Conservation (phyloP, 2,329 filamentous ascomycete species). For the Alternaria longipes region DNA sequence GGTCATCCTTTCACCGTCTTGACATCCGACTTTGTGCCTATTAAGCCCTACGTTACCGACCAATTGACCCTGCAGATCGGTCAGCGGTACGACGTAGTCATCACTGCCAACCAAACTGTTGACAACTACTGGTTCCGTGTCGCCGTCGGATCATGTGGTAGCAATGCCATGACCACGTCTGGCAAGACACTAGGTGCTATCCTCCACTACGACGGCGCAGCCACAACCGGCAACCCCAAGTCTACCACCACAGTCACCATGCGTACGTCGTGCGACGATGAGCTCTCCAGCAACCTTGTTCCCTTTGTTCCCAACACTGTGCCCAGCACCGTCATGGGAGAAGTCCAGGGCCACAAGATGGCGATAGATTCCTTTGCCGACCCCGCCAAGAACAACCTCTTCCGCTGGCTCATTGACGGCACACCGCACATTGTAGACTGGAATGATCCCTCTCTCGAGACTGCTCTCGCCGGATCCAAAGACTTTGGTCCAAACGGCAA, state of each 20-base stretch:
- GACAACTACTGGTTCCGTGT: slow-evolving; percentile 60
- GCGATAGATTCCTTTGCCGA: slow-evolving; percentile 42
- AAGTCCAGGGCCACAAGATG: slow-evolving; percentile 38
- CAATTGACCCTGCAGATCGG: slow-evolving; percentile 45
- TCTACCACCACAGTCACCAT: slow-evolving; percentile 42
- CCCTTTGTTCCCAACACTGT: slow-evolving; percentile 55
- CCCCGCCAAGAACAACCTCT: slow-evolving; percentile 49
- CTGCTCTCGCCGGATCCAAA: slow-evolving; percentile 48
- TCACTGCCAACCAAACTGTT: slow-evolving; percentile 55
- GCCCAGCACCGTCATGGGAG: slow-evolving; percentile 44
- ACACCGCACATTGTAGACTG: slow-evolving; percentile 53
- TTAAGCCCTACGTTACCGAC: slow-evolving; percentile 50
- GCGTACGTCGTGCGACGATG: slow-evolving; percentile 52
- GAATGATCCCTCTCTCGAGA: slow-evolving; percentile 56
- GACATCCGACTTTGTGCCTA: slow-evolving; percentile 55
- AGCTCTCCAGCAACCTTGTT: slow-evolving; percentile 42
- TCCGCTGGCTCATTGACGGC: slow-evolving; percentile 56
- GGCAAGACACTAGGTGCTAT: slow-evolving; percentile 50
- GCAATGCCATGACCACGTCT: slow-evolving; percentile 39
- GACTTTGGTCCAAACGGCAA: slow-evolving; percentile 40
- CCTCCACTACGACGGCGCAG: slow-evolving; percentile 50
- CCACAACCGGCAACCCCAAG: slow-evolving; percentile 46
- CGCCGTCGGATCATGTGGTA: slow-evolving; percentile 47
- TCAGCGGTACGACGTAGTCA: slow-evolving; percentile 59
- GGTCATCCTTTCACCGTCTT: slow-evolving; percentile 56